Percentiles rank a stretch among this genome's conserved stretches.
These are phyloP conservation scores for Colletotrichum euphorbiae DNA, from an alignment of 2,329 filamentous ascomycete genomes.

Conservation along the genomic window DNA sequence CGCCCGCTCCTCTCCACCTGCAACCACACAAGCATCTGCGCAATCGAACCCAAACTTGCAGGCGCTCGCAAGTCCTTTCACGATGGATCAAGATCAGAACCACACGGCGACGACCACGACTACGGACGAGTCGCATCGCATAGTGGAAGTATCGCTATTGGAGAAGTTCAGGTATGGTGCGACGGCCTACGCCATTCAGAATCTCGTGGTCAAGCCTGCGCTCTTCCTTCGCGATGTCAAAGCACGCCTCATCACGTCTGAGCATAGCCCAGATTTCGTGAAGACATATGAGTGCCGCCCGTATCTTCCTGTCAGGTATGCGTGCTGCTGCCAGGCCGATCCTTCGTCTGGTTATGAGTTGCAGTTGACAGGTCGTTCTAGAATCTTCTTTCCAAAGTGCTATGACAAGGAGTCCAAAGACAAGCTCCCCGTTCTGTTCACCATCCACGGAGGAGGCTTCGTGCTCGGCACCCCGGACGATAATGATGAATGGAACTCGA, in stretches of 20 bases:
- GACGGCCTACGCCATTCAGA: conserved; percentile 30
- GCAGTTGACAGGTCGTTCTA: conserved; percentile 10
- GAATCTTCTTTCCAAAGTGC: conserved; percentile 55
- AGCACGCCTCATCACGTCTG: conserved; percentile 22
- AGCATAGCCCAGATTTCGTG: conserved; percentile 33
- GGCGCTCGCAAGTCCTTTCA: conserved; percentile 9
- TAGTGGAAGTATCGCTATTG: conserved; percentile 18
- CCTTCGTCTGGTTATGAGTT: neutral
- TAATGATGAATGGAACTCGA: conserved; percentile 59
- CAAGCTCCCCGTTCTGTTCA: conserved; percentile 57
- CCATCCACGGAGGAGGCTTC: conserved; percentile 65
- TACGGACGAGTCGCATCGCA: conserved; percentile 18
- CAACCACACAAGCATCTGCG: conserved; percentile 26
- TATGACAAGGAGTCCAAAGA: conserved; percentile 47
- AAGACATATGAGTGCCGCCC: conserved; percentile 38
- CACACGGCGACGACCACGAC: conserved; percentile 7
- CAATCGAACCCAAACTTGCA: conserved; percentile 10
- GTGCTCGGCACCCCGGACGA: conserved; percentile 55
- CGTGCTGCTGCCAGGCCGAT: neutral
- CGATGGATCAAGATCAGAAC: conserved; percentile 32
- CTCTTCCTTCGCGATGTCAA: conserved; percentile 28
- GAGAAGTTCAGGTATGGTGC: conserved; percentile 33
- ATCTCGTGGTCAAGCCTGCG: conserved; percentile 28
- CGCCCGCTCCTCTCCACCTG: conserved; percentile 17
- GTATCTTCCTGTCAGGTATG: conserved; percentile 37